Conservation (phyloP, 2,329 filamentous ascomycete genomes). For the Aspergillus japonicus region DNA sequence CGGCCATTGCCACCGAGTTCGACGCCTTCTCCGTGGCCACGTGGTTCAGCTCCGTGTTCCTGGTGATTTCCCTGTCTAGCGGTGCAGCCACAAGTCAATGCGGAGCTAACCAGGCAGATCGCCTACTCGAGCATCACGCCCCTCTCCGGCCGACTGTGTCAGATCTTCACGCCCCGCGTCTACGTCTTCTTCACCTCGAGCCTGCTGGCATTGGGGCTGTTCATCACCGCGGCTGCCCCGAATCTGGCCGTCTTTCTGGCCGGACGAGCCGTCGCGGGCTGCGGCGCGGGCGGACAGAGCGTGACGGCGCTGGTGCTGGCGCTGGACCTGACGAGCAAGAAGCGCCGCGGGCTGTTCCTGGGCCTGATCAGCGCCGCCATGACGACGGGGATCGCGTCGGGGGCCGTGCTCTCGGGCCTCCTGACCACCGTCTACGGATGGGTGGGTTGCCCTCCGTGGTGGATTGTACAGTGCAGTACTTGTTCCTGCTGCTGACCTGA, state of each 20-base stretch:
- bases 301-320: slow-evolving; percentile 73
- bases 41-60: slow-evolving; percentile 79
- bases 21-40: slow-evolving; percentile 69
- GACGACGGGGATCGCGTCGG: slow-evolving; percentile 68
- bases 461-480: no score
- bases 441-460: slow-evolving; percentile 49
- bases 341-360: slow-evolving; percentile 69
- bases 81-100: no score
- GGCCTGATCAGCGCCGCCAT: slow-evolving; percentile 72
- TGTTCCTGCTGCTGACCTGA: neutral
- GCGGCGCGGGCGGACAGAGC: slow-evolving; percentile 70
- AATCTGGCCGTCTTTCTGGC: slow-evolving; percentile 64
- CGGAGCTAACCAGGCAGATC: slow-evolving; percentile 46
- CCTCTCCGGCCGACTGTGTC: slow-evolving; percentile 68
- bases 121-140: slow-evolving; percentile 61
- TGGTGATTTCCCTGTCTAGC: slow-evolving; percentile 43
- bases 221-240: slow-evolving; percentile 62
- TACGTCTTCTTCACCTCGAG: slow-evolving; percentile 64
- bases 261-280: slow-evolving; percentile 66
- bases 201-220: slow-evolving; percentile 60
- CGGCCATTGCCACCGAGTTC: slow-evolving; percentile 70
- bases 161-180: slow-evolving; percentile 68
- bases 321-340: slow-evolving; percentile 68
- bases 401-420: slow-evolving; percentile 68
- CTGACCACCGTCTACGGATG: slow-evolving; percentile 66